Evolutionary conservation across 108 stramenopile genomes (phyloP), one percentile per base, ranked within the genome.

Genomic region (Discostella pseudostelligera): DNA sequence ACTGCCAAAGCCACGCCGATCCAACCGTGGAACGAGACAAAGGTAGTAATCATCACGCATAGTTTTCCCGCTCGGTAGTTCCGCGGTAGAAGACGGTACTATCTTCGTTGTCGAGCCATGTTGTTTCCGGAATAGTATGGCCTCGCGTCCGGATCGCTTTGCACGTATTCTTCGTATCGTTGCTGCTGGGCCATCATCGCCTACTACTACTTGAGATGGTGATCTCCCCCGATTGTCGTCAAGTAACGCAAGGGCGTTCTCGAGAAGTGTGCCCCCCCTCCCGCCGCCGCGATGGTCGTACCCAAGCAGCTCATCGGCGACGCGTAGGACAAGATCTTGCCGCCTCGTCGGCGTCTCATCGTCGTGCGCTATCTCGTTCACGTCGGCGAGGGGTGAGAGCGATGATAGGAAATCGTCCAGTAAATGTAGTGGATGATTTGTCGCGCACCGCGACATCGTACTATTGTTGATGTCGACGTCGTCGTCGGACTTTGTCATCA

Each of bases 31-130:
- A 5, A 32, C 4, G 32, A 76, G 62, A 50, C 66, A 68, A 13
- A 76, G 67, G 46, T 76, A 76, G 48, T 58, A 76, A 21, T 63
- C 56, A 22, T 63, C 44, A 32, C n/a, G n/a, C n/a, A n/a, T n/a
- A n/a, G n/a, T n/a, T n/a, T n/a, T n/a, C n/a, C n/a, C n/a, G n/a
- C n/a, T n/a, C n/a, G n/a, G n/a, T n/a, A 3, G 16, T 28, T 10
- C 0, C 53, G 13, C 1, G 12, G 0, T 21, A 8, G 28, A 47
- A 36, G 25, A 42, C 22, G 1, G 24, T 20, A 17, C 11, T 44
- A 0, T 37, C 65, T 4, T 25, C n/a, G 24, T 62, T n/a, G n/a
- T n/a, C n/a, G n/a, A n/a, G n/a, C n/a, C n/a, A n/a, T n/a, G n/a
- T n/a, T n/a, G 66, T 26, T 67, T 75, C 45, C 55, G 44, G 45